phyloP scores from a whole-genome alignment of 2,329 filamentous ascomycete genomes.

The Rhynchosporium graminicola region DNA sequence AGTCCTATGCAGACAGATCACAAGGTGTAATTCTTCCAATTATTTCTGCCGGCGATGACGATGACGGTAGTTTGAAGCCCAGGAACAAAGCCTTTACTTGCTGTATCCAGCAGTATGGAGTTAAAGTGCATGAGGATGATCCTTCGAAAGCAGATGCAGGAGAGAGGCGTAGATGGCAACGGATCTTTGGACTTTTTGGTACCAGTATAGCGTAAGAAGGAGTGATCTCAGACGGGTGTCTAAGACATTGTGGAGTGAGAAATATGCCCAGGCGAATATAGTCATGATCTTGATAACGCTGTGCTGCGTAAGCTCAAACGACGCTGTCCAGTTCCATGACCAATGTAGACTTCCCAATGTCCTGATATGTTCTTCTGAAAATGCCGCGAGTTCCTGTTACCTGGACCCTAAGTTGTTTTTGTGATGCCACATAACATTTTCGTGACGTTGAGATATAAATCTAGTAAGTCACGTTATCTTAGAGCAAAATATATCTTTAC shows the following conservation, averaged over 20 bases:
- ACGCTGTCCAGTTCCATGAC: too few relatives aligned
- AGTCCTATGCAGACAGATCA: conserved; percentile 2
- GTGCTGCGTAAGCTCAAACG: too few relatives aligned
- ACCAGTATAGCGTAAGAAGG: conserved; percentile 54
- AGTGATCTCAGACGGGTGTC: background rate
- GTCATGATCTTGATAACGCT: background rate
- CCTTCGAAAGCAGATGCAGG: conserved; percentile 49
- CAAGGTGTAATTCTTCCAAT: background rate
- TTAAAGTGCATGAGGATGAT: conserved; percentile 47
- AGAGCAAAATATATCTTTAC: too few relatives aligned
- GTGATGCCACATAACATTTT: too few relatives aligned
- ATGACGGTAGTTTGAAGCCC: conserved; percentile 26
- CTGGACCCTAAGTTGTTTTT: too few relatives aligned
- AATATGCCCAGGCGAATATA: background rate
- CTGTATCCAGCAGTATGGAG: conserved; percentile 71
- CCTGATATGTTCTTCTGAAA: too few relatives aligned
- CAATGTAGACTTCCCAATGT: too few relatives aligned
- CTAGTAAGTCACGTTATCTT: too few relatives aligned
- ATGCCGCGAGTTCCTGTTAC: too few relatives aligned
- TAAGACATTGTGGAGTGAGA: background rate
- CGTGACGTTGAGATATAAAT: too few relatives aligned
- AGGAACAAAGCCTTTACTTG: conserved; percentile 65
- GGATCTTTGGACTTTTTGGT: conserved; percentile 64
- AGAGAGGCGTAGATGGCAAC: conserved; percentile 56
- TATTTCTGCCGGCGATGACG: conserved; percentile 23